phyloP scores from a whole-genome alignment of 2,329 filamentous ascomycete species.

The Pseudogymnoascus sp. region DNA sequence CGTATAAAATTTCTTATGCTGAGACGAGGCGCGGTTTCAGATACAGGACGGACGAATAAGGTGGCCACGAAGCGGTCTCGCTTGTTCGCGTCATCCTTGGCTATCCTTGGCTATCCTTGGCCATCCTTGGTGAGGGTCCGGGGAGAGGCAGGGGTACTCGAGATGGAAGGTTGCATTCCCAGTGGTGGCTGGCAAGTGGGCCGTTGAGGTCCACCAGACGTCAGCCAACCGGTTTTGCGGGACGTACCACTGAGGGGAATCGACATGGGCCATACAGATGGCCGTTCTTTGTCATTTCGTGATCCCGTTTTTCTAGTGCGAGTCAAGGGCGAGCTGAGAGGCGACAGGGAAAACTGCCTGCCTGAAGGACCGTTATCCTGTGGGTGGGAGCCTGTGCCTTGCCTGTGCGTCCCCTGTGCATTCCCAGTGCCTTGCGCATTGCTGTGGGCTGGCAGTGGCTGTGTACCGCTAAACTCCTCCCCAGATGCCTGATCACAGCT shows the following conservation, averaged over 20 bases:
- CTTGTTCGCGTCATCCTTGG: conserved; percentile 1
- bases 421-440: background rate
- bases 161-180: conserved; percentile 8
- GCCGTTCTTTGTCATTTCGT: background rate
- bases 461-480: background rate
- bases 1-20: conserved; percentile 8
- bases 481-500: conserved; percentile 5
- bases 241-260: conserved; percentile 5
- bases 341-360: background rate
- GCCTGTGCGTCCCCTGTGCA: background rate
- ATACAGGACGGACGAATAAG: conserved; percentile 4
- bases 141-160: background rate
- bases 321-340: background rate
- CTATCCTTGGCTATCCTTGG: background rate
- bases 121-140: conserved; percentile 1
- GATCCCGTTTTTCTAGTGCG: background rate
- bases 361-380: background rate
- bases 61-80: conserved; percentile 5
- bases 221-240: conserved; percentile 8
- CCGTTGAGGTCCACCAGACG: background rate
- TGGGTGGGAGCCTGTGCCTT: background rate
- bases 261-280: conserved; percentile 4
- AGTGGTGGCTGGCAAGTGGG: conserved; percentile 5
- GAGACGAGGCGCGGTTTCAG: conserved; percentile 6
- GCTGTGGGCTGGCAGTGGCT: background rate